A percentile compares a stretch with the other conserved stretches of the same genome.
Conservation (phyloP, 2,329 filamentous ascomycete species). For the Alternaria alternata region DNA sequence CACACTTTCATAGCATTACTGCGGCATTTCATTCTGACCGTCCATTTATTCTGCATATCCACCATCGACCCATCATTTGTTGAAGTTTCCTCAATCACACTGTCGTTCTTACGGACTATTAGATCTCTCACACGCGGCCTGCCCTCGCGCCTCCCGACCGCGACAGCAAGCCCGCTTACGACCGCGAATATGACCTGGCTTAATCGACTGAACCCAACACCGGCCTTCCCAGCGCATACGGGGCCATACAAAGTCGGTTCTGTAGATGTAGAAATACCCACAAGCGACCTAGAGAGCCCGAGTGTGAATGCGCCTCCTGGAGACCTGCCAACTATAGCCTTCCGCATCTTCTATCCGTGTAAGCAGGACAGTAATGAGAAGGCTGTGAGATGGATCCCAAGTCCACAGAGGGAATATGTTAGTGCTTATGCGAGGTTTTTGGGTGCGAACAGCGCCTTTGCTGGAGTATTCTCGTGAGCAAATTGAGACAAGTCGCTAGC, state of each 20-base stretch:
- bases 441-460: slow-evolving; percentile 65
- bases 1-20: not conserved
- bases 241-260: slow-evolving; percentile 82
- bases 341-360: slow-evolving; percentile 80
- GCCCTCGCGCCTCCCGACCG: slow-evolving; percentile 19
- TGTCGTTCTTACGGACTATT: slow-evolving; percentile 42
- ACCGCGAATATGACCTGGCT: slow-evolving; percentile 52
- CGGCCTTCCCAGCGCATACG: slow-evolving; percentile 76
- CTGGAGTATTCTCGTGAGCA: slow-evolving; percentile 51
- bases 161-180: slow-evolving; percentile 15
- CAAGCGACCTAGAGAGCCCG: slow-evolving; percentile 57
- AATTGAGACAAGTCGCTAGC: not conserved
- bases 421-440: slow-evolving; percentile 80
- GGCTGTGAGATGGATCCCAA: slow-evolving; percentile 77
- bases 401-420: slow-evolving; percentile 76
- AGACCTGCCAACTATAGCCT: slow-evolving; percentile 74
- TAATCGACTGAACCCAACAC: slow-evolving; percentile 69
- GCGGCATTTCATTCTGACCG: not conserved
- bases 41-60: not conserved
- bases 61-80: not conserved
- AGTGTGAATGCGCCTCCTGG: slow-evolving; percentile 62
- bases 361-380: slow-evolving; percentile 55
- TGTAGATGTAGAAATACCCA: slow-evolving; percentile 80
- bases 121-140: slow-evolving; percentile 29
- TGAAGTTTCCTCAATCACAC: slow-evolving; percentile 20